Evolutionary conservation across 2,329 filamentous ascomycete species (phyloP).

Genomic region (Bipolaris cookei): DNA sequence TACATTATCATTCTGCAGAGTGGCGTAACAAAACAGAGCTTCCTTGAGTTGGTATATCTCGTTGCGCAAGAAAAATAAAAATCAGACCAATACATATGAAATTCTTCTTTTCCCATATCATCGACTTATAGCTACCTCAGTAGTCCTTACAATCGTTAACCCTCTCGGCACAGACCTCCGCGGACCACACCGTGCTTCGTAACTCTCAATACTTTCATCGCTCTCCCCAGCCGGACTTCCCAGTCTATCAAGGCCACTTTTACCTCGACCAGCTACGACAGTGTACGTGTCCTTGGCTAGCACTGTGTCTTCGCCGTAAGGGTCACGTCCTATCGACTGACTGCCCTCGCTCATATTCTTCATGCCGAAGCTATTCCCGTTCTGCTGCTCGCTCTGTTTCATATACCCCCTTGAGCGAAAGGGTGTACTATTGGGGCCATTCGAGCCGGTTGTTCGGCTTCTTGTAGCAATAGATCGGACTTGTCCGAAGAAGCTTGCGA

Average conservation of each 20-base stretch:
- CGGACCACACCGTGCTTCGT: slow-evolving; percentile 13
- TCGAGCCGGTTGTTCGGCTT: slow-evolving; percentile 19
- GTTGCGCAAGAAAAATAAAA: background rate
- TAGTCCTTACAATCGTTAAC: slow-evolving; percentile 27
- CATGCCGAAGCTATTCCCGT: slow-evolving; percentile 15
- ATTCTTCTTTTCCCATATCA: background rate
- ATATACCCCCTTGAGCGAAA: slow-evolving; percentile 29
- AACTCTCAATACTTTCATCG: slow-evolving; percentile 9
- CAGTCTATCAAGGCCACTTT: slow-evolving; percentile 2
- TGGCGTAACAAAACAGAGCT: background rate
- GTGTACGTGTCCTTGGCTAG: slow-evolving; percentile 21
- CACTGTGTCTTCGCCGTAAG: slow-evolving; percentile 20
- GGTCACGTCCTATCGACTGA: slow-evolving; percentile 12
- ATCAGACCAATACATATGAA: background rate
- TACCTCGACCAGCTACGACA: slow-evolving; percentile 11
- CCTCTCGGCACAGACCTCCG: slow-evolving; percentile 14
- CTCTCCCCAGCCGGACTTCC: slow-evolving; percentile 2
- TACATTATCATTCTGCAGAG: background rate
- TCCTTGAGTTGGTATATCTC: slow-evolving; percentile 1
- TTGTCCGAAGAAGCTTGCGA: slow-evolving; percentile 32
- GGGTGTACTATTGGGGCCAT: slow-evolving; percentile 13
- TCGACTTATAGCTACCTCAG: slow-evolving; percentile 26
- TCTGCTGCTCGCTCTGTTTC: slow-evolving; percentile 17
- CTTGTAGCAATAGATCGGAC: slow-evolving; percentile 30
- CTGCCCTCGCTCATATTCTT: slow-evolving; percentile 18